Percentiles rank a stretch among this genome's conserved stretches.
Evolutionary conservation across 2,329 filamentous ascomycete species (phyloP).

Genomic region (Epicoccum nigrum): DNA sequence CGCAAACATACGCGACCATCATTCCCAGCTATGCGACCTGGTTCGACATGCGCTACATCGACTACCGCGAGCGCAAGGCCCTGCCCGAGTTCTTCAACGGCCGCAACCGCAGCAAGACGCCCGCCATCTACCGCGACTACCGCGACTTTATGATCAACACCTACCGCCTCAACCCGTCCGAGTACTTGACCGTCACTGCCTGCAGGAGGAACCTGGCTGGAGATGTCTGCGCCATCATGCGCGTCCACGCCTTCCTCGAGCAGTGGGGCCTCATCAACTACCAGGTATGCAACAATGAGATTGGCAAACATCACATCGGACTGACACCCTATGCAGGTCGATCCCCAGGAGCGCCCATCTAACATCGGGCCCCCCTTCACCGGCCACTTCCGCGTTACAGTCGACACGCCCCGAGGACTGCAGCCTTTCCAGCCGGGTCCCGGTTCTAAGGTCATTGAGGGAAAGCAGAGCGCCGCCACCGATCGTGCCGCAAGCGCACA

Average conservation of each 20-base stretch:
- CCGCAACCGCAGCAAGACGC: constrained; percentile 96
- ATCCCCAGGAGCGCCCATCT: constrained; percentile 91
- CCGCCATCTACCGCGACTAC: constrained; percentile 97
- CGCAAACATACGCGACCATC: constrained; percentile 94
- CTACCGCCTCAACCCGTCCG: constrained; percentile 91
- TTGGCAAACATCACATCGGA: not conserved
- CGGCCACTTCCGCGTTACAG: constrained; percentile 94
- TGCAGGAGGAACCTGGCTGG: constrained; percentile 93
- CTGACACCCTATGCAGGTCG: constrained; percentile 68
- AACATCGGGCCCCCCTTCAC: constrained; percentile 97
- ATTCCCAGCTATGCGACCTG: constrained; percentile 97
- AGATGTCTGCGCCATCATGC: constrained; percentile 99
- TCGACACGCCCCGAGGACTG: constrained; percentile 91
- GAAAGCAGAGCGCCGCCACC: constrained; percentile 69
- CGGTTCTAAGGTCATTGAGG: constrained; percentile 66
- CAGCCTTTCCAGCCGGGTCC: constrained; percentile 94
- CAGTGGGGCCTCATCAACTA: constrained; percentile 99
- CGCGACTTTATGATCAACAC: constrained; percentile 99
- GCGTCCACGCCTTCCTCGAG: constrained; percentile 95
- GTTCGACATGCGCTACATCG: constrained; percentile 97
- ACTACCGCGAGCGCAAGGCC: constrained; percentile 90
- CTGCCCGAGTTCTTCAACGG: constrained; percentile 98
- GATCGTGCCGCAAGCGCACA: constrained; percentile 72
- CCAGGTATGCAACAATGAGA: constrained; percentile 67
- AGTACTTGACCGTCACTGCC: constrained; percentile 96